phyloP scores from a whole-genome alignment of 2,329 filamentous ascomycete genomes.

The Ilyonectria robusta region DNA sequence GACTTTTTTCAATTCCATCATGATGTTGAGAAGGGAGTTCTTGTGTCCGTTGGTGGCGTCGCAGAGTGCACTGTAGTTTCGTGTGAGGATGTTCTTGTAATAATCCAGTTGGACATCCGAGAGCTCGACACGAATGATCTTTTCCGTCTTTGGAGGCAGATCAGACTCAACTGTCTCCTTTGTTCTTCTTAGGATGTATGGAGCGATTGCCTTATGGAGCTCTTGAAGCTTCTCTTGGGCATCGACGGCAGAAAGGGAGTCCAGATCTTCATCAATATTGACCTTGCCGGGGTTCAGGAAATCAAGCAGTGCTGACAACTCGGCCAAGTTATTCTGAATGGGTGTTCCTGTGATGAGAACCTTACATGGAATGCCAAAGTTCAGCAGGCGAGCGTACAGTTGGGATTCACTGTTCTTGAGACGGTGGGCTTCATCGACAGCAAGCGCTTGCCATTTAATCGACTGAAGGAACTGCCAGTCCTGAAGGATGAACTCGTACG shows the following conservation, averaged over 20 bases:
- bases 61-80: constrained; percentile 95
- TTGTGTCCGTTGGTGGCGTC: constrained; percentile 92
- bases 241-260: constrained; percentile 80
- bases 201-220: constrained; percentile 88
- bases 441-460: constrained; percentile 98
- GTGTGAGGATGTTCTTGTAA: constrained; percentile 98
- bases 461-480: constrained; percentile 88
- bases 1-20: constrained; percentile 99
- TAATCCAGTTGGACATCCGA: constrained; percentile 97
- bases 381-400: constrained; percentile 86
- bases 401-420: constrained; percentile 97
- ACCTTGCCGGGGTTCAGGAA: constrained; percentile 97
- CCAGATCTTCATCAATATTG: constrained; percentile 91
- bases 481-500: constrained; percentile 94
- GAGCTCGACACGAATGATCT: constrained; percentile 97
- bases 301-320: constrained; percentile 92
- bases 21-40: constrained; percentile 95
- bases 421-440: constrained; percentile 96
- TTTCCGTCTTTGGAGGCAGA: constrained; percentile 95
- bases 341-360: constrained; percentile 97
- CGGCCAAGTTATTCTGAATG: constrained; percentile 96
- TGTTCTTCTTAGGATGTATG: constrained; percentile 94
- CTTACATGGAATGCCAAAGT: constrained; percentile 89
- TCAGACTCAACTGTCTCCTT: constrained; percentile 99
- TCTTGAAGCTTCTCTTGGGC: constrained; percentile 90